Evolutionary conservation across 2,329 filamentous ascomycete genomes (phyloP).

Genomic region (Leptodontidium sp.): DNA sequence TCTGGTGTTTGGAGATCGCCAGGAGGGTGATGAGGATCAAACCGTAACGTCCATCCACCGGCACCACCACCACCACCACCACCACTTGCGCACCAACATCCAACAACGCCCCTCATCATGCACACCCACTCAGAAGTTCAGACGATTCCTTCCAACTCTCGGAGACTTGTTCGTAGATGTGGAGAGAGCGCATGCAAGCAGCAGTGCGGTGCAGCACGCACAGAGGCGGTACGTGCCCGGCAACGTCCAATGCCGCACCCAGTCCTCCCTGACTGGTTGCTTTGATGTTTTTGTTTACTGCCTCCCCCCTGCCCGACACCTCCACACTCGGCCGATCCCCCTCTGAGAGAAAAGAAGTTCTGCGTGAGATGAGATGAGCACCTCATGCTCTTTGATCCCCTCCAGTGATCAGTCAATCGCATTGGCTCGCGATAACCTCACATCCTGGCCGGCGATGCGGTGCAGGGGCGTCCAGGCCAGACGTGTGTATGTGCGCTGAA

Average conservation of each 20-base stretch:
- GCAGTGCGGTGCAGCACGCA: not conserved
- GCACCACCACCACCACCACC: not conserved
- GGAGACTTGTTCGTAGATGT: conserved; percentile 18
- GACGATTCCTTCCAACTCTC: not conserved
- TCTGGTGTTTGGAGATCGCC: conserved; percentile 20
- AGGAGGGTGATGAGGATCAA: conserved; percentile 15
- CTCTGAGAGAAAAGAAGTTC: not conserved
- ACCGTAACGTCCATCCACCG: not conserved
- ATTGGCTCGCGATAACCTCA: conserved; percentile 15
- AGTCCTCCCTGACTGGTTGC: not conserved
- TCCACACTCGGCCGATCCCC: conserved; percentile 16
- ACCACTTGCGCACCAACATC: conserved; percentile 1
- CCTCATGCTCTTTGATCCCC: not conserved
- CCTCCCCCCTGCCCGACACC: conserved; percentile 9
- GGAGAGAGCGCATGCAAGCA: conserved; percentile 11
- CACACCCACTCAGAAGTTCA: conserved; percentile 19
- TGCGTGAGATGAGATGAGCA: conserved; percentile 10
- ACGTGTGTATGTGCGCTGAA: conserved; percentile 9
- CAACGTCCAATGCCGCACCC: not conserved
- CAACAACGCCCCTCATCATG: not conserved
- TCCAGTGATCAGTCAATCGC: not conserved
- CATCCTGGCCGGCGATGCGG: conserved; percentile 13
- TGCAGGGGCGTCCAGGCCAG: conserved; percentile 1
- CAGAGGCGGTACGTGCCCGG: conserved; percentile 24
- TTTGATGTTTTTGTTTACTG: conserved; percentile 21